Percentiles rank a stretch among this genome's conserved stretches.
These are phyloP conservation scores for Acacia concinna DNA, from an alignment of 331 rosid genomes.

Conservation along the genomic window DNA sequence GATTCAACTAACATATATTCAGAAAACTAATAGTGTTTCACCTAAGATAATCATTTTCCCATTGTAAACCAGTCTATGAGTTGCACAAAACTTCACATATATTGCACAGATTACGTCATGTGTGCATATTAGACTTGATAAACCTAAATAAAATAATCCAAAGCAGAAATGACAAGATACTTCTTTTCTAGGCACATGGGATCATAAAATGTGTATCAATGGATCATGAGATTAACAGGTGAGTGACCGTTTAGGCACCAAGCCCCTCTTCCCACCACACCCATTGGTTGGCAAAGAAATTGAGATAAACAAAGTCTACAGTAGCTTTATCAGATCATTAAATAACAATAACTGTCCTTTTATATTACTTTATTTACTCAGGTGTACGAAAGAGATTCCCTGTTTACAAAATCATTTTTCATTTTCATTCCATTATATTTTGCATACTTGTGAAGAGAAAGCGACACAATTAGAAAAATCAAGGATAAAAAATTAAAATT, in stretches of 20 bases:
- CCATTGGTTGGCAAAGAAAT: neutral
- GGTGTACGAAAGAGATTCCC: neutral
- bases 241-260: neutral
- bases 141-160: neutral
- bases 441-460: neutral
- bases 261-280: neutral
- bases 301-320: neutral
- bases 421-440: neutral
- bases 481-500: neutral
- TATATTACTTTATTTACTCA: neutral
- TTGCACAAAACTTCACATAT: neutral
- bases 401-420: neutral
- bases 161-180: neutral
- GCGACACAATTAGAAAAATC: neutral
- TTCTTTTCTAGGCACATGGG: neutral
- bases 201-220: neutral
- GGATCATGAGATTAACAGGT: neutral
- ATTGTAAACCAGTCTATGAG: neutral
- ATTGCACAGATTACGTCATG: neutral
- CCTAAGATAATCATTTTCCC: conserved; percentile 11
- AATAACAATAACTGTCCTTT: neutral
- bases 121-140: neutral
- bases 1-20: conserved; percentile 13
- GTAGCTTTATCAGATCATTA: neutral
- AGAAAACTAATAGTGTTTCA: neutral